Evolutionary conservation across 2,329 filamentous ascomycete genomes (phyloP), one percentile per base, ranked within the genome.

Genomic region (Fusarium burgessii): DNA sequence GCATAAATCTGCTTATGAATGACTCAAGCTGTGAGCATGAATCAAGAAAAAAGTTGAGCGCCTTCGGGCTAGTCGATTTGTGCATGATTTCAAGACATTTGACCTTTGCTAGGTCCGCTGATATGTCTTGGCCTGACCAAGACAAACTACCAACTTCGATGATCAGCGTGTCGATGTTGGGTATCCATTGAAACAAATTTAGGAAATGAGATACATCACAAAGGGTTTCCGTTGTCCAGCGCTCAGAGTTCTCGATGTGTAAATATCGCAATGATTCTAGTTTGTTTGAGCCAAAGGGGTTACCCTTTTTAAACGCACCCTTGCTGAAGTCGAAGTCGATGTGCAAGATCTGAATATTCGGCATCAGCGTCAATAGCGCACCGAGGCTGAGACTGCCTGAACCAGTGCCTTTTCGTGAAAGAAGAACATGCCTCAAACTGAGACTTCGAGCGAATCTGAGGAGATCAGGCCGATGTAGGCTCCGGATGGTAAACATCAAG

Each of bases 51-150:
- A 38, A 38, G 11, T 10, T 17, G 29, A 49, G 5, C 13, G 20
- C 12, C 46, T 0, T 13, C 13, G 1, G 46, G 11, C 1, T 1
- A 23, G 18, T 11, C 7, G 17, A 13, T n/a, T 27, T 33, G 20
- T 50, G 2, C 7, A 35, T 2, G 9, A 50, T 5, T 14, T 50
- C 33, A 6, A 50, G 15, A 17, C 29, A 18, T 14, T 35, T 50
- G 6, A 35, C n/a, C 9, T 50, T 35, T 18, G 1, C 29, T 33
- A 35, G 29, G 13, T 7, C n/a, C 7, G 2, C 4, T 49, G 7
- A 17, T 23, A 23, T 23, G 23, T 23, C 10, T 8, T 4, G 7
- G 9, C 5, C 23, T 23, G 2, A 33, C 3, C 7, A 23, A 3
- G 7, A 18, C n/a, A 13, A 49, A 7, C 1, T 12, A 6, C 1